Percentiles rank a stretch among this genome's conserved stretches.
Evolutionary conservation across 179 eudicot genomes (phyloP).

Genomic region (Heliamphora pulchella): DNA sequence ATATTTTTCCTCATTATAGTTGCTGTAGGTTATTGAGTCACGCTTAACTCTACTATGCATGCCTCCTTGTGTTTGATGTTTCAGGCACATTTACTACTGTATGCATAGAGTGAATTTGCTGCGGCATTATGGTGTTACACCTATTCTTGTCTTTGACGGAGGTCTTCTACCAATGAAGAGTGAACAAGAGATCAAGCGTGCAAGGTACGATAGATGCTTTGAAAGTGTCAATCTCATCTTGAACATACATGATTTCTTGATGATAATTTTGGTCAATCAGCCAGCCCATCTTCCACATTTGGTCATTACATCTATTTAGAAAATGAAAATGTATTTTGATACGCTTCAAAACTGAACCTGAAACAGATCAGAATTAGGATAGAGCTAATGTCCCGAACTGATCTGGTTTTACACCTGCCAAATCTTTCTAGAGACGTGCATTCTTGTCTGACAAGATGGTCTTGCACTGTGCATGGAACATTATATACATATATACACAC

Average conservation of each 20-base stretch:
- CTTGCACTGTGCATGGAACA: background rate
- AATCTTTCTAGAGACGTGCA: background rate
- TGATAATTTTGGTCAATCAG: background rate
- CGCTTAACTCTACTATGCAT: background rate
- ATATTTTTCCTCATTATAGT: background rate
- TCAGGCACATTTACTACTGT: conserved; percentile 88
- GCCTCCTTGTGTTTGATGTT: conserved; percentile 8
- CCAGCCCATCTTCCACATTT: background rate
- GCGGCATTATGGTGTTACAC: conserved; percentile 84
- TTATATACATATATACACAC: background rate
- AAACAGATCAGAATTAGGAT: background rate
- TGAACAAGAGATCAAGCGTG: conserved; percentile 91
- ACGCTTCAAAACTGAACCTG: background rate
- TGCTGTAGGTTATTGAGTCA: too few relatives aligned
- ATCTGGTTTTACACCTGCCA: background rate
- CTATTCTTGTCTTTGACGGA: conserved; percentile 92
- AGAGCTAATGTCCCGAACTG: background rate
- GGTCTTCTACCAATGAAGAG: conserved; percentile 84
- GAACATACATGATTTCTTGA: too few relatives aligned
- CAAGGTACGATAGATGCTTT: conserved; percentile 37
- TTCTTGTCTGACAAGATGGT: background rate
- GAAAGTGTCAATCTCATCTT: background rate
- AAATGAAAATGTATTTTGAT: background rate
- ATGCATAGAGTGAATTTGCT: conserved; percentile 93
- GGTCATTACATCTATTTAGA: background rate